Evolutionary conservation across 805 yeast species (phyloP), one percentile per base, ranked within the genome.

Genomic region (Candida mattraensis): DNA sequence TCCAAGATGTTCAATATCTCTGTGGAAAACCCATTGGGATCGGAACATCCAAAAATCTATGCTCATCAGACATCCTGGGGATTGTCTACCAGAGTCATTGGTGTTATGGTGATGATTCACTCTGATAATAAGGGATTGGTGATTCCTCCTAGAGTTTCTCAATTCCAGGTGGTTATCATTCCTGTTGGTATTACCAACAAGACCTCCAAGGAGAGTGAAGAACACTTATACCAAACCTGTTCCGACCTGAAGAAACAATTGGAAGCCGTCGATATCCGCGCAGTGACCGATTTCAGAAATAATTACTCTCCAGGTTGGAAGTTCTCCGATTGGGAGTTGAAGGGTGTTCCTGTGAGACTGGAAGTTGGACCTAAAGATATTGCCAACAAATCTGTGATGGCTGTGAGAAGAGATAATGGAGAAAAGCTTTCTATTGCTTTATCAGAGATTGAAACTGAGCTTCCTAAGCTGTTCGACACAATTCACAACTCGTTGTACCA

Each of bases 61-160:
- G 96, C 93, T 21, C 87, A 81, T 78, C 99, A 93, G 72, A 93
- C 94, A 74, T 89, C 97, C 9, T 93, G 99, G 99, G 99, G 99
- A 69, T 71, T 93, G 53, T 89, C 97, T 31, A 93, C 99, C 41
- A 87, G 99, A 70, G 93, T 85, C 48, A 89, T 93, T 61, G 99
- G 99, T 75, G 99, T 94, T 51, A 93, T 93, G 98, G 88, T 87
- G 42, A 93, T 93, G 99, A 78, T 88, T 41, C 99, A 93, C 64
- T 88, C 97, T 23, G 99, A 93, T 67, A 89, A 94, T 76, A 91
- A 88, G 72, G 99, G 99, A 64, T 74, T 93, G 53, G 98, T 93
- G 30, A 74, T 94, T 53, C 99, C 99, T 45, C 99, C 99, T 56
- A 77, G 96, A 58, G 97, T 91, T 18, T 86, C 99, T 12, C 93